Percentiles rank a stretch among this genome's conserved stretches.
Conservation (phyloP, 2,329 filamentous ascomycete species). For the Verticillium klebahnii region DNA sequence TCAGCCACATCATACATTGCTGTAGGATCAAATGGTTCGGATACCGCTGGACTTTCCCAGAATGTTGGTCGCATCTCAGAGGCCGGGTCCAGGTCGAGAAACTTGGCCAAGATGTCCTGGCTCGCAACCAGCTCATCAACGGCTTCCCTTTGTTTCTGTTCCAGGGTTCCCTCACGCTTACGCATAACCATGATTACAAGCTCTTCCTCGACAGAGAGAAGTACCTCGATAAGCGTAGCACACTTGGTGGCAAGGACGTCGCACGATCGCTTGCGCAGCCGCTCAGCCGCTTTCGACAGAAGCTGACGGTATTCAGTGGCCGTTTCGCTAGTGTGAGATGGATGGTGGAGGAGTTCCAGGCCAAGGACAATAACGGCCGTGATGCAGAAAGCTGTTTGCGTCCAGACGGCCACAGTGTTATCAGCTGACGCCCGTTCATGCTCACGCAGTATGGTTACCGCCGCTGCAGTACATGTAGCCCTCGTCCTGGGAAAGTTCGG, state of each 20-base stretch:
- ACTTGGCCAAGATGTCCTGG: slow-evolving; percentile 1
- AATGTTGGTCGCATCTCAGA: background rate
- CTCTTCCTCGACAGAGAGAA: slow-evolving; percentile 15
- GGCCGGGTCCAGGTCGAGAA: background rate
- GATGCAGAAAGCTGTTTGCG: slow-evolving; percentile 20
- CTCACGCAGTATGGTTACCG: slow-evolving; percentile 26
- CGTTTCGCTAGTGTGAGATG: slow-evolving; percentile 7
- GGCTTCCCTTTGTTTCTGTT: background rate
- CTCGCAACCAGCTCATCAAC: background rate
- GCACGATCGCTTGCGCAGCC: slow-evolving; percentile 10
- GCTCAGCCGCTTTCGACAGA: background rate
- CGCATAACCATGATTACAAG: slow-evolving; percentile 14
- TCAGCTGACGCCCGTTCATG: slow-evolving; percentile 14
- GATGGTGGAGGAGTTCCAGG: slow-evolving; percentile 15
- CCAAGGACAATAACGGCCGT: slow-evolving; percentile 18
- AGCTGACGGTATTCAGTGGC: slow-evolving; percentile 8
- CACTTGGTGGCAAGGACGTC: slow-evolving; percentile 16
- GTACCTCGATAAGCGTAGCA: slow-evolving; percentile 14
- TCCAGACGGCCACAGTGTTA: slow-evolving; percentile 19
- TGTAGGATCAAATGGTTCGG: background rate
- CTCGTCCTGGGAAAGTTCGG: slow-evolving; percentile 22
- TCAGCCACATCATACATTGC: background rate
- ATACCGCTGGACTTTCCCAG: background rate
- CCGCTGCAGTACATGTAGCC: slow-evolving; percentile 27
- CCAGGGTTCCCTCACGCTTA: background rate